Conservation (phyloP, 2,329 filamentous ascomycete genomes). For the Bipolaris zeicola region DNA sequence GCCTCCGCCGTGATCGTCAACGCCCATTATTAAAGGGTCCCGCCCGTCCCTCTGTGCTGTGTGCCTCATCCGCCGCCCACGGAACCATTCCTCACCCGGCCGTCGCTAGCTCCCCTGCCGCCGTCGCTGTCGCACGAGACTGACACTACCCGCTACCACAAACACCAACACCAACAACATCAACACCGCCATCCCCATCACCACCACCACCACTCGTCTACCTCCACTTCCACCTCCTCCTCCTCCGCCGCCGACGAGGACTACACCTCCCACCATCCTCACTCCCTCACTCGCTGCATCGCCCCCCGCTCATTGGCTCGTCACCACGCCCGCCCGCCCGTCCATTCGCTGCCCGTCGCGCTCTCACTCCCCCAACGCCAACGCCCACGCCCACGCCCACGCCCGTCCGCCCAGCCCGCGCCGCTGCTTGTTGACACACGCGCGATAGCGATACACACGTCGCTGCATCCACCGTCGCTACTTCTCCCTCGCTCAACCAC, state of each 20-base stretch:
- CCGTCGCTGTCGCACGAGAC: slow-evolving; percentile 1
- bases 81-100: neutral
- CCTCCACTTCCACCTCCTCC: neutral
- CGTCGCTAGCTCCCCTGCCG: slow-evolving; percentile 1
- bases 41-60: slow-evolving; percentile 4
- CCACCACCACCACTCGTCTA: neutral
- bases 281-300: slow-evolving; percentile 18
- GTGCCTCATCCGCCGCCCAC: neutral
- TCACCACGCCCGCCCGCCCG: neutral
- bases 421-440: slow-evolving; percentile 5
- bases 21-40: slow-evolving; percentile 27
- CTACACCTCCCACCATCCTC: neutral
- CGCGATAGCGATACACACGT: slow-evolving; percentile 6
- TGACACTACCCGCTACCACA: neutral
- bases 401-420: slow-evolving; percentile 12
- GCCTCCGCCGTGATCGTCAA: slow-evolving; percentile 18
- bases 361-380: slow-evolving; percentile 9
- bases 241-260: neutral
- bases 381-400: slow-evolving; percentile 6
- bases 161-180: neutral
- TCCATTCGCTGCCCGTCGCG: slow-evolving; percentile 10
- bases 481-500: slow-evolving; percentile 1
- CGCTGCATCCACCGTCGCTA: slow-evolving; percentile 2
- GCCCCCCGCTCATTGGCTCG: neutral
- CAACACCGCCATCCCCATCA: neutral